Conservation (phyloP, 1,284 basidiomycete species). For the Sporisorium sorghi region DNA sequence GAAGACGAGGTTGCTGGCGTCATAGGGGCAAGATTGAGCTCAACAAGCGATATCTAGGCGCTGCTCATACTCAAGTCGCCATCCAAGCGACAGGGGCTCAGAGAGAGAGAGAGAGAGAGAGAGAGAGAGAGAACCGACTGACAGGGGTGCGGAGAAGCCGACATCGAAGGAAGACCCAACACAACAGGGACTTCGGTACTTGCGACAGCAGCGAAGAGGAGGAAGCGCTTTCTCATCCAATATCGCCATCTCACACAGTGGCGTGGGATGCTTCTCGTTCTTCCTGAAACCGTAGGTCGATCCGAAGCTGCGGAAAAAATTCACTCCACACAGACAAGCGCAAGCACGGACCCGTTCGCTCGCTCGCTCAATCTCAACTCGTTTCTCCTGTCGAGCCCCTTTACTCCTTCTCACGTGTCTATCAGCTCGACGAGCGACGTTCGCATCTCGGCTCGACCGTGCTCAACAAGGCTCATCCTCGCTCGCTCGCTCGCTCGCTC, state of each 20-base stretch:
- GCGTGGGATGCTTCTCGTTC: neutral
- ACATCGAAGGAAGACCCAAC: neutral
- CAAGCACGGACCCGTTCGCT: slow-evolving; percentile 2
- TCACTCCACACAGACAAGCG: neutral
- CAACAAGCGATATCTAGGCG: too few species aligned
- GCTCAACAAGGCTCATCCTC: neutral
- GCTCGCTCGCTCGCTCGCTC: neutral
- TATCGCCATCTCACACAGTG: neutral
- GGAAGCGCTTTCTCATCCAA: neutral
- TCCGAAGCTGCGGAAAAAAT: neutral
- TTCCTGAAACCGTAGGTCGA: neutral
- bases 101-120: too few species aligned
- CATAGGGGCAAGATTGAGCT: neutral
- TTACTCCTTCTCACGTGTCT: neutral
- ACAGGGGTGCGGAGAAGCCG: slow-evolving; percentile 5
- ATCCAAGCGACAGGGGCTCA: neutral
- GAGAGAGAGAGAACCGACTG: too few species aligned
- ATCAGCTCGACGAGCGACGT: neutral
- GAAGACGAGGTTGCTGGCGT: too few species aligned
- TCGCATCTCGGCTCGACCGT: neutral
- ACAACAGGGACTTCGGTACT: slow-evolving; percentile 17
- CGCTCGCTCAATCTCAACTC: too few species aligned
- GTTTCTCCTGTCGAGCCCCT: slow-evolving; percentile 1
- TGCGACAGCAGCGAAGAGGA: neutral
- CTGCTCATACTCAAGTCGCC: too few species aligned